Conservation (phyloP, 139 green algal species). For the Coelastrella sp. region DNA sequence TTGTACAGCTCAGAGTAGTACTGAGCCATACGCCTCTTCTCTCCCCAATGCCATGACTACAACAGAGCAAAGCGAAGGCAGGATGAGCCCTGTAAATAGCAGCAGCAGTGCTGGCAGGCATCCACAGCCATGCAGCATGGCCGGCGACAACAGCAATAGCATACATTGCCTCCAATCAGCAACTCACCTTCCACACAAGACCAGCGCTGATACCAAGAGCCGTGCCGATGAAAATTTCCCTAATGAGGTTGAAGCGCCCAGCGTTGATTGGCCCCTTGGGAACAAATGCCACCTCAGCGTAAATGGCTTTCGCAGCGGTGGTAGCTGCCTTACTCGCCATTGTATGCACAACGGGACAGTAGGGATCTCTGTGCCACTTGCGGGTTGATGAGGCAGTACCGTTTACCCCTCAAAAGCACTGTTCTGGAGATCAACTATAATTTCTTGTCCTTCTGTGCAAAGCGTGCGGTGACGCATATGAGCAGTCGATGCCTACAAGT, state of each 20-base stretch:
- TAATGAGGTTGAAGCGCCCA: conserved; percentile 44
- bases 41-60: conserved; percentile 44
- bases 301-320: conserved; percentile 45
- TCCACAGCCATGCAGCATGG: not conserved
- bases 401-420: no score
- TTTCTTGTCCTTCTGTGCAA: no score
- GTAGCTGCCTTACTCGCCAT: conserved; percentile 40
- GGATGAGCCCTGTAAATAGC: not conserved
- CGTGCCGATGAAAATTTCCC: conserved; percentile 34
- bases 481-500: no score
- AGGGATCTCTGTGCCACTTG: not conserved
- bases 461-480: no score
- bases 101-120: not conserved
- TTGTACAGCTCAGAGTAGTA: conserved; percentile 47
- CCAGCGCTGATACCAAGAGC: conserved; percentile 9
- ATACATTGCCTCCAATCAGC: not conserved
- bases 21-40: conserved; percentile 39
- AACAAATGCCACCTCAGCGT: conserved; percentile 39
- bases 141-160: not conserved
- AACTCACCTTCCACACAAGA: conserved; percentile 38
- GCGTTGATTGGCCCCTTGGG: conserved; percentile 43
- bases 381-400: no score
- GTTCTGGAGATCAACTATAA: no score
- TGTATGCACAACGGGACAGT: not conserved
- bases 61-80: not conserved